Evolutionary conservation across 352 stramenopile genomes (phyloP), one percentile per base, ranked within the genome.

Genomic region (Plasmopara muralis): DNA sequence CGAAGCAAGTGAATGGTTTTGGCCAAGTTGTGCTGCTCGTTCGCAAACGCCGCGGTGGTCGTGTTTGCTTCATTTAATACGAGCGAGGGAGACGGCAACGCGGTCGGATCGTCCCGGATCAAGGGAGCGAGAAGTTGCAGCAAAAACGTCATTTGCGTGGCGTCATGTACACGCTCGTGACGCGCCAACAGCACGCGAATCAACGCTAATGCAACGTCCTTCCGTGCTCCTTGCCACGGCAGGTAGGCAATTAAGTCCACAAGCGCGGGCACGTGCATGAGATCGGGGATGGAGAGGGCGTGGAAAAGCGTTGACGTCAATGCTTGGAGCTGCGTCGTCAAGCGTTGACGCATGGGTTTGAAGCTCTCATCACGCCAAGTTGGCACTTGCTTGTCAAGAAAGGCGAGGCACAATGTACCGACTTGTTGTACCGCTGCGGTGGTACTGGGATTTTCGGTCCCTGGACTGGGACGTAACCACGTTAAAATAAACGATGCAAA

Each of bases 1-100:
- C 77, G 16, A 16, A 99, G 70, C n/a, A 98, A 59, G 58, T 98
- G 90, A 14, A 98, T 65, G 6, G 98, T 57, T 50, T 96, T 96
- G 13, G 93, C 88, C 18, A 99, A 74, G 12, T 95, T 69, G 14
- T 85, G 67, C 57, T 97, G 89, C 55, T 98, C 94, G 30, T 74
- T 50, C 60, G 88, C 85, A 58, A 93, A 87, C 5, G 69, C 73
- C 62, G 84, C 59, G 9, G 42, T 45, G 25, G 46, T 62, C 33
- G 53, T 60, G 35, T 37, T 50, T 13, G 37, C 20, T 47, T 53
- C 54, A 30, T 46, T 47, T 1, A 31, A 48, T 15, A 47, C 45
- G 43, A 35, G 38, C 8, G 42, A 25, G 37, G 52, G 43, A 1
- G 55, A 55, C 37, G 70, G 62, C 15, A 64, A 43, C 4, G 74